Conservation (phyloP, 257 asterid species). For the Solanum virginianum region DNA sequence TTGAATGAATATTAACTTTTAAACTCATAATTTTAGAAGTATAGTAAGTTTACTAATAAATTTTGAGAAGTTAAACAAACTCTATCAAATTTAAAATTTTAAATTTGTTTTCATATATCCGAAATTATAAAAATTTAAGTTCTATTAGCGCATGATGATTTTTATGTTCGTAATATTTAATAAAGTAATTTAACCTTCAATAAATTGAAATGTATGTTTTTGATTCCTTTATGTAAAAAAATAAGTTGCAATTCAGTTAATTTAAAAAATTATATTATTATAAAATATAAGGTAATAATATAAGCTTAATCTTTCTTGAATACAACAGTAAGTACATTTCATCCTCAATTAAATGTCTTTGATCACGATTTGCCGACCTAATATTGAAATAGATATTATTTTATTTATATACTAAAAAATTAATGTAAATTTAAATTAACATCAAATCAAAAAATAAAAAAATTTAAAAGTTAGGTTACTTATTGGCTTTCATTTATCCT, state of each 20-base stretch:
- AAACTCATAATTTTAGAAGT: background rate
- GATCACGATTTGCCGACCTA: too few relatives aligned
- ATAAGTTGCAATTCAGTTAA: too few relatives aligned
- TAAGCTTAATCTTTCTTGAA: background rate
- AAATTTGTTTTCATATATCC: too few relatives aligned
- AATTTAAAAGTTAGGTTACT: background rate
- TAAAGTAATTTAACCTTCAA: background rate
- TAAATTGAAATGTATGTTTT: background rate
- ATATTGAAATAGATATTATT: background rate
- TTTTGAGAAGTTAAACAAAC: background rate
- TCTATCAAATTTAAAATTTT: too few relatives aligned
- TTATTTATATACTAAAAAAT: background rate
- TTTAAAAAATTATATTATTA: too few relatives aligned
- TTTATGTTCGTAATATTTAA: background rate
- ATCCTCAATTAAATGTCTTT: background rate
- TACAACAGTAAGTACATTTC: background rate
- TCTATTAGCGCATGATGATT: too few relatives aligned
- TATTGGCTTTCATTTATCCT: background rate
- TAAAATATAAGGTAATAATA: too few relatives aligned
- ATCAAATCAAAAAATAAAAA: background rate
- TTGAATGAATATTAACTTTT: too few relatives aligned
- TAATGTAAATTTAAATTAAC: background rate
- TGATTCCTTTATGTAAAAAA: too few relatives aligned
- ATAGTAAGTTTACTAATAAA: background rate
- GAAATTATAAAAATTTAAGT: too few relatives aligned